These are phyloP conservation scores for Mycosphaerelloides madeirae DNA, from an alignment of 2,329 filamentous ascomycete genomes.

Conservation along the genomic window DNA sequence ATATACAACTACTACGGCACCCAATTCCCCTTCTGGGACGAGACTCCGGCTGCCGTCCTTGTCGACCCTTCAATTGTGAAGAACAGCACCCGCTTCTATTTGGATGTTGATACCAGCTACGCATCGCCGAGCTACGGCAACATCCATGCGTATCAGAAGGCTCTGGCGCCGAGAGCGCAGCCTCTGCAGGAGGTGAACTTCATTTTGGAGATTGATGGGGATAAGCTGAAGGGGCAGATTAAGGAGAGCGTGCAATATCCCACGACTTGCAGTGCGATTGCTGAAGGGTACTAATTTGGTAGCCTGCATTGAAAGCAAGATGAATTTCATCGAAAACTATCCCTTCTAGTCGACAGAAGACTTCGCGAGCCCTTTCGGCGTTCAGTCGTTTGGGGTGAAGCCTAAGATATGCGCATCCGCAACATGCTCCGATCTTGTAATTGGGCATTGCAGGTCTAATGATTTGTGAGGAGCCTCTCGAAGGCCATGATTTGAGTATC, in stretches of 20 bases:
- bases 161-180: conserved; percentile 33
- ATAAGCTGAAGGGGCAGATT: conserved; percentile 34
- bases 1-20: conserved; percentile 38
- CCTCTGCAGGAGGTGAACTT: conserved; percentile 39
- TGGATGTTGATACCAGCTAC: conserved; percentile 42
- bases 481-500: too few relatives aligned
- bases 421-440: too few relatives aligned
- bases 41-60: conserved; percentile 42
- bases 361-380: too few relatives aligned
- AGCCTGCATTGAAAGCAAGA: too few relatives aligned
- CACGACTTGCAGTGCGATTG: conserved; percentile 8
- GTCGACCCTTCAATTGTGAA: conserved; percentile 36
- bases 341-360: too few relatives aligned
- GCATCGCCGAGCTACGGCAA: conserved; percentile 40
- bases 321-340: too few relatives aligned
- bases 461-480: too few relatives aligned
- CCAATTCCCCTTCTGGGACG: conserved; percentile 44
- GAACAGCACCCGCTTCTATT: conserved; percentile 38
- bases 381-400: too few relatives aligned
- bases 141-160: conserved; percentile 42
- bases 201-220: conserved; percentile 37
- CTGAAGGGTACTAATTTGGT: neutral
- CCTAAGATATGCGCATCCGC: too few relatives aligned
- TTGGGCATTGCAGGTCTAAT: too few relatives aligned
- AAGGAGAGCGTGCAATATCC: conserved; percentile 35